phyloP scores from a whole-genome alignment of 306 rosid species.

The Lathyrus oleraceus region DNA sequence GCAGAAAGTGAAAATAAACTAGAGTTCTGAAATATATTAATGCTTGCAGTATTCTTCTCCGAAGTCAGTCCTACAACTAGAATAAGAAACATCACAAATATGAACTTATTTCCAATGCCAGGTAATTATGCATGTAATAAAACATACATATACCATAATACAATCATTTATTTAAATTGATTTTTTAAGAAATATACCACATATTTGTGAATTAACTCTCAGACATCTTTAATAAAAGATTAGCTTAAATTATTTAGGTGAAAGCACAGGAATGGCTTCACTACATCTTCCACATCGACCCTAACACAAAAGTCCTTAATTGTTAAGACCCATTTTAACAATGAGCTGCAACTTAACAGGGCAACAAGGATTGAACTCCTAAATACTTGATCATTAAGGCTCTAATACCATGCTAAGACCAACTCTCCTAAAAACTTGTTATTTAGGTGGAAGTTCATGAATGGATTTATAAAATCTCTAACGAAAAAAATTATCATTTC shows the following conservation, averaged over 20 bases:
- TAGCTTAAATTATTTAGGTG: slow-evolving; percentile 9
- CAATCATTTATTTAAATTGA: slow-evolving; percentile 4
- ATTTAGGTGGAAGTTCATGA: not conserved
- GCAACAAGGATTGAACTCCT: slow-evolving; percentile 11
- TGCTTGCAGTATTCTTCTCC: slow-evolving; percentile 16
- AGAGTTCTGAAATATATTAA: slow-evolving; percentile 21
- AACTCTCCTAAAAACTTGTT: slow-evolving; percentile 3
- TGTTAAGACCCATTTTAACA: not conserved
- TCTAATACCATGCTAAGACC: not conserved
- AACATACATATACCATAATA: slow-evolving; percentile 3
- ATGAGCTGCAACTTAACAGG: not conserved
- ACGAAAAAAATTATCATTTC: slow-evolving; percentile 6
- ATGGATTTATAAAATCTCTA: not conserved
- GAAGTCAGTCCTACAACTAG: slow-evolving; percentile 16
- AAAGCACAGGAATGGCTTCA: slow-evolving; percentile 13
- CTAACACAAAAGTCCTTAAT: not conserved
- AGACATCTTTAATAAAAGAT: slow-evolving; percentile 4
- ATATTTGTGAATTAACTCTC: not conserved
- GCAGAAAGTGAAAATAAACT: slow-evolving; percentile 13
- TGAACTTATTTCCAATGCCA: not conserved
- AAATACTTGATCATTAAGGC: slow-evolving; percentile 3
- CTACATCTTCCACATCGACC: not conserved
- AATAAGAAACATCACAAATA: slow-evolving; percentile 13
- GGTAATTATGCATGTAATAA: slow-evolving; percentile 20
- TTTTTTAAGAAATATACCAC: slow-evolving; percentile 12